Evolutionary conservation across 2,329 filamentous ascomycete genomes (phyloP), one percentile per base, ranked within the genome.

Genomic region (Fusarium abutilonis): DNA sequence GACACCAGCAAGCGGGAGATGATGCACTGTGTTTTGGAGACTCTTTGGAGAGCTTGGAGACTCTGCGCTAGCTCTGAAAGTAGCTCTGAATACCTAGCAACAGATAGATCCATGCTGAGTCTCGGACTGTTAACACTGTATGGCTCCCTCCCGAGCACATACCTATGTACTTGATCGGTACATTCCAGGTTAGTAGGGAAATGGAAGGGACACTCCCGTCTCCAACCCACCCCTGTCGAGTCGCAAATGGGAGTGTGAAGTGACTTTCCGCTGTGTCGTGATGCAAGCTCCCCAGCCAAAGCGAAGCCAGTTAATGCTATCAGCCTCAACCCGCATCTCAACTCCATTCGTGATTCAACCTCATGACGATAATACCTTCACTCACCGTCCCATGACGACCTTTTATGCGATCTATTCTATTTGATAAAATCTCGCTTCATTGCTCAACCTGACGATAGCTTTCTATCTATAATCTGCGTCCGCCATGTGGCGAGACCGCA

Each of bases 401-500:
- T 48, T 28, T 45, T 46, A 51, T 50, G 56, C 66, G 46, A 56
- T 32, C 47, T 28, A 39, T 52, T 50, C 31, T 55, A 50, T 44
- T 53, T 28, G 40, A 52, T 55, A 39, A 49, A 39, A 52, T 44
- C 28, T 49, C 47, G 23, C 23, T 53, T 49, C 51, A 52, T 52
- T 62, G 23, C 40, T 67, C 53, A 48, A 56, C 54, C 58, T 69
- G 69, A 73, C 64, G 60, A 70, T 67, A 66, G 63, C 62, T 52
- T 36, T 61, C 60, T 60, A 64, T 64, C 63, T 58, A 49, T 47
- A 60, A 57, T 56, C 54, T 72, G 79, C 80, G 82, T 84, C 83
- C 87, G 89, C 85, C 81, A 96, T 97, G 92, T 99, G 93, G 93
- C 92, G 95, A 83, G 95, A 99, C 85, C 90, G 95, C 80, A 99